These are phyloP conservation scores for Sphaerulina populicola DNA, from an alignment of 2,329 filamentous ascomycete genomes.

Conservation along the genomic window DNA sequence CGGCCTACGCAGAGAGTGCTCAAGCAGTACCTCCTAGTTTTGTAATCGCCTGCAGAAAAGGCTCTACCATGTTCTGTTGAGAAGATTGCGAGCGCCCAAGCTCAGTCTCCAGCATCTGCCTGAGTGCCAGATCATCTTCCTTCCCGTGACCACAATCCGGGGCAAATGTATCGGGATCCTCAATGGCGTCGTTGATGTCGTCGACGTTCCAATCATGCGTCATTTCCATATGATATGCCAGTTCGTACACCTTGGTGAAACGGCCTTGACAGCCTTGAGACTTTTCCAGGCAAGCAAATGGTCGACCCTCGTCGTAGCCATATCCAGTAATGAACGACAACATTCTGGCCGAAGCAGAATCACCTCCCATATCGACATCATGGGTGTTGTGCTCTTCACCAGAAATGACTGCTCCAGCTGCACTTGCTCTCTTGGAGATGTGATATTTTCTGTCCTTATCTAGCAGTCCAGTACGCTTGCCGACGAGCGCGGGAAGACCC, in stretches of 20 bases:
- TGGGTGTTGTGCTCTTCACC: conserved; percentile 5
- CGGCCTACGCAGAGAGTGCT: not conserved
- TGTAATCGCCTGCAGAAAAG: not conserved
- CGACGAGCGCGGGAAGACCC: conserved; percentile 38
- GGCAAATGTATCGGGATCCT: conserved; percentile 9
- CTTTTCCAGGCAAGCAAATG: conserved; percentile 46
- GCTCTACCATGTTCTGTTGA: not conserved
- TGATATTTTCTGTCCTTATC: conserved; percentile 1
- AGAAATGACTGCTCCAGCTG: not conserved
- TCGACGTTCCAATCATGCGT: conserved; percentile 36
- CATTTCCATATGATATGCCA: conserved; percentile 48
- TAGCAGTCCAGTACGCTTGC: conserved; percentile 8
- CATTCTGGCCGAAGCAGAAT: conserved; percentile 7
- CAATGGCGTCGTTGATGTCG: conserved; percentile 34
- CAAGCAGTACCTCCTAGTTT: not conserved
- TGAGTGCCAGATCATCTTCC: not conserved
- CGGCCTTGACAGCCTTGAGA: conserved; percentile 42
- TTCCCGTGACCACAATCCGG: not conserved
- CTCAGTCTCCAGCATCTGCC: conserved; percentile 3
- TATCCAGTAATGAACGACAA: conserved; percentile 46
- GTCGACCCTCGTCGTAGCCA: conserved; percentile 46
- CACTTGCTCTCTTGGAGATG: not conserved
- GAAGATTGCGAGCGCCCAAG: not conserved
- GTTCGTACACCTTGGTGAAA: conserved; percentile 52
- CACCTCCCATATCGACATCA: conserved; percentile 15